Evolutionary conservation across 768 basidiomycete genomes (phyloP).

Genomic region (Phaeotremella skinneri): DNA sequence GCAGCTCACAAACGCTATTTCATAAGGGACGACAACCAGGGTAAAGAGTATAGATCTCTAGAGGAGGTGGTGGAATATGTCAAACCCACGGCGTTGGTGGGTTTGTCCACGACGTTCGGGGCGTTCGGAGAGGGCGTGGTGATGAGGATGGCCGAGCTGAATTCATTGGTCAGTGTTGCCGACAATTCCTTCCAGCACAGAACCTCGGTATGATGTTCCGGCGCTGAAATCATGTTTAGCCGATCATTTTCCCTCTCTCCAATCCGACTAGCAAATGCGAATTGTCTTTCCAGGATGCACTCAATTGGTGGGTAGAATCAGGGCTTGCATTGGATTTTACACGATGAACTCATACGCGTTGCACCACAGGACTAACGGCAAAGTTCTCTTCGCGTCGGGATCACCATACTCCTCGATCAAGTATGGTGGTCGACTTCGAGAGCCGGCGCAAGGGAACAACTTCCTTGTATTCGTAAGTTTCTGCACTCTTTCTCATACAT

Average conservation of each 20-base stretch:
- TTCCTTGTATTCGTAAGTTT: slow-evolving; percentile 72
- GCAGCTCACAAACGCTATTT: slow-evolving; percentile 86
- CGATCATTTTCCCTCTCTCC: slow-evolving; percentile 89
- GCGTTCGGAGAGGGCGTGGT: slow-evolving; percentile 74
- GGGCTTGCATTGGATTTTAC: not conserved
- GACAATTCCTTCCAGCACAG: not conserved
- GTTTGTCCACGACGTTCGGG: slow-evolving; percentile 79
- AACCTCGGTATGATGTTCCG: slow-evolving; percentile 18
- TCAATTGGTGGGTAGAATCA: slow-evolving; percentile 29
- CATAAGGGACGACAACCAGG: slow-evolving; percentile 73
- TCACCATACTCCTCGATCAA: slow-evolving; percentile 72
- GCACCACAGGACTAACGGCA: slow-evolving; percentile 60
- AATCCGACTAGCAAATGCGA: slow-evolving; percentile 63
- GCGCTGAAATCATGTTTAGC: slow-evolving; percentile 52
- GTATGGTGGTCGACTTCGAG: slow-evolving; percentile 60
- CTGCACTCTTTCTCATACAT: not conserved
- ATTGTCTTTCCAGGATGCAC: slow-evolving; percentile 43
- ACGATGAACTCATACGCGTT: slow-evolving; percentile 37
- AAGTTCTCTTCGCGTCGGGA: slow-evolving; percentile 71
- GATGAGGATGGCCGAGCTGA: slow-evolving; percentile 71
- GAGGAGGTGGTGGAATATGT: slow-evolving; percentile 76
- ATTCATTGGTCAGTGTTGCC: slow-evolving; percentile 49
- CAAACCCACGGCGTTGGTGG: slow-evolving; percentile 82
- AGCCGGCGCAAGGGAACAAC: slow-evolving; percentile 91
- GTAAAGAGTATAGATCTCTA: slow-evolving; percentile 70